Conservation (phyloP, 1,284 basidiomycete species). For the Mycena citricolor region DNA sequence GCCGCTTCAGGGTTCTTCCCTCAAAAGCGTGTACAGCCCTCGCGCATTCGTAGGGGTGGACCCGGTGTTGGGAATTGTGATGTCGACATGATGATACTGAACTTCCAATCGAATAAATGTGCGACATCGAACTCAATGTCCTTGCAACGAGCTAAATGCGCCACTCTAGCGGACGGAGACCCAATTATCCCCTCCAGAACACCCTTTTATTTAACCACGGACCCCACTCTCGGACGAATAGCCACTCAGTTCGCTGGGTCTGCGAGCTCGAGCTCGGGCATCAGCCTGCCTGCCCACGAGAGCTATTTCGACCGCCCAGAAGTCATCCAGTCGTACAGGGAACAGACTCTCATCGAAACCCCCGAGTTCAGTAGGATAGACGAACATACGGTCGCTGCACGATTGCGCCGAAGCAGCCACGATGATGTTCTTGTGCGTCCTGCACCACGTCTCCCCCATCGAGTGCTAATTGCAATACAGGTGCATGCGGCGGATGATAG, state of each 20-base stretch:
- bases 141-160: slow-evolving; percentile 20
- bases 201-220: slow-evolving; percentile 69
- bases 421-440: too few relatives aligned
- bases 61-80: slow-evolving; percentile 75
- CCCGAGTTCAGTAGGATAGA: slow-evolving; percentile 62
- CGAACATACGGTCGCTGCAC: slow-evolving; percentile 65
- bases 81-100: slow-evolving; percentile 80
- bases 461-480: slow-evolving; percentile 34
- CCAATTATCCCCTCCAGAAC: slow-evolving; percentile 62
- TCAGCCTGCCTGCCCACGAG: slow-evolving; percentile 61
- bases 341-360: slow-evolving; percentile 69
- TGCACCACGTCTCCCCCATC: slow-evolving; percentile 5
- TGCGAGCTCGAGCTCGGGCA: slow-evolving; percentile 33
- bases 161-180: slow-evolving; percentile 61
- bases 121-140: slow-evolving; percentile 32
- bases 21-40: slow-evolving; percentile 77
- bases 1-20: slow-evolving; percentile 34
- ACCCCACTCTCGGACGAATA: slow-evolving; percentile 48
- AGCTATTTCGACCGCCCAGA: slow-evolving; percentile 78
- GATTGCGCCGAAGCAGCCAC: slow-evolving; percentile 65
- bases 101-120: slow-evolving; percentile 79
- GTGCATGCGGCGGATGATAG: slow-evolving; percentile 70
- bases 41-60: slow-evolving; percentile 75
- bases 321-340: slow-evolving; percentile 66
- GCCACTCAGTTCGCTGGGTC: slow-evolving; percentile 35